Base-by-base conservation (phyloP, 2,329 filamentous ascomycete genomes). In the Calonectria pteridis region DNA sequence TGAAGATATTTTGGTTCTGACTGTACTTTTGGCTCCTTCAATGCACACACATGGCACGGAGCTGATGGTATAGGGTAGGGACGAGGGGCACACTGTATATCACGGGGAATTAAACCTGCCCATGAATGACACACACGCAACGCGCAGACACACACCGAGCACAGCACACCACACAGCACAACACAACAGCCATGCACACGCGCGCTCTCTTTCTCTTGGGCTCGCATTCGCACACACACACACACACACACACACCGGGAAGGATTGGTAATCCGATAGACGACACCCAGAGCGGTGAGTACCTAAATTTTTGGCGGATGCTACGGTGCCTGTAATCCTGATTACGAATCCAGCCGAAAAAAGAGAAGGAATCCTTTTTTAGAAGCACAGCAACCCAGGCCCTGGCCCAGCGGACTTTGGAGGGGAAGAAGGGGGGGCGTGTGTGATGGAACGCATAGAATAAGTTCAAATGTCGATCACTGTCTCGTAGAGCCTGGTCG, bases 1-100 rank as follows among this genome's bases (percentile, higher is more conserved):
- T n/a, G n/a, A n/a, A n/a, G n/a, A n/a, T n/a, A n/a, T 37, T 67
- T 72, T 72, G 63, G 64, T 72, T 72, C 69, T 72, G 69, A 72
- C 69, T 72, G 64, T 72, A n/a, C 23, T 49, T 20, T 40, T 64
- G 29, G 23, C 23, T 23, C 26, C n/a, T n/a, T 49, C 35, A 31
- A 35, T 35, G 49, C 40, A 46, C 6, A 31, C 33, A 58, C 53
- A 58, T 31, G 37, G 50, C 50, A 11, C 11, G 6, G 31, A 11
- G 2, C 33, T 10, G 1, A 10, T 31, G 7, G 59, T 65, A 37
- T 58, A 66, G 69, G 69, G 69, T 71, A 62, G 31, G n/a, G n/a
- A n/a, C n/a, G n/a, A n/a, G n/a, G n/a, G n/a, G n/a, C n/a, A 9
- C 31, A 16, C 28, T 13, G 40, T n/a, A 59, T 68, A 59, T 49